phyloP scores from a whole-genome alignment of 164 flowering plant genomes.

The Santalum album region DNA sequence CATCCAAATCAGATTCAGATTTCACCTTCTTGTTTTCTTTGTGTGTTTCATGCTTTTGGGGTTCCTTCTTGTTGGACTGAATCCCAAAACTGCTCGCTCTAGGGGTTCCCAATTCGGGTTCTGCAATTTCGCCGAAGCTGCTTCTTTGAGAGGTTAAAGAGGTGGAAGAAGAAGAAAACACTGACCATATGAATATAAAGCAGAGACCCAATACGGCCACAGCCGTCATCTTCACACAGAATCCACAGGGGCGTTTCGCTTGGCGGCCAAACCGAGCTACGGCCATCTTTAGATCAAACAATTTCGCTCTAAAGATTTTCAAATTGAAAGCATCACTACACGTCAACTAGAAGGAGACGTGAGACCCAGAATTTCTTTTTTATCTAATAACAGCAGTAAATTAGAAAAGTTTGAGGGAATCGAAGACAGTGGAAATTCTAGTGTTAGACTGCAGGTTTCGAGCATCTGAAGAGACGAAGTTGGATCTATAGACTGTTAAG shows the following conservation, averaged over 20 bases:
- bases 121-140: conserved; percentile 61
- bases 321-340: background rate
- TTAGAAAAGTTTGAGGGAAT: too few species aligned
- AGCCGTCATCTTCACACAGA: conserved; percentile 60
- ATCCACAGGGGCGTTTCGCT: conserved; percentile 58
- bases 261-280: conserved; percentile 48
- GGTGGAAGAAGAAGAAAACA: conserved; percentile 50
- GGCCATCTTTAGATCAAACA: conserved; percentile 26
- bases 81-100: conserved; percentile 13
- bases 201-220: conserved; percentile 73
- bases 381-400: too few species aligned
- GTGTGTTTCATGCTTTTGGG: conserved; percentile 6
- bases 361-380: too few species aligned
- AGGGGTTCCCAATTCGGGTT: conserved; percentile 27
- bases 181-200: conserved; percentile 63
- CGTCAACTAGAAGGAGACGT: too few species aligned
- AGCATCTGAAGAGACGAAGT: too few species aligned
- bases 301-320: background rate
- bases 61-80: conserved; percentile 14
- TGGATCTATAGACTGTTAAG: too few species aligned
- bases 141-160: conserved; percentile 55
- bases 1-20: conserved; percentile 19
- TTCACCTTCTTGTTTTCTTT: conserved; percentile 16
- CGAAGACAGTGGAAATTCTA: too few species aligned
- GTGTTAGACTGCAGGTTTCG: too few species aligned